Evolutionary conservation across 2,329 filamentous ascomycete genomes (phyloP).

Genomic region (Colletotrichum camelliae): DNA sequence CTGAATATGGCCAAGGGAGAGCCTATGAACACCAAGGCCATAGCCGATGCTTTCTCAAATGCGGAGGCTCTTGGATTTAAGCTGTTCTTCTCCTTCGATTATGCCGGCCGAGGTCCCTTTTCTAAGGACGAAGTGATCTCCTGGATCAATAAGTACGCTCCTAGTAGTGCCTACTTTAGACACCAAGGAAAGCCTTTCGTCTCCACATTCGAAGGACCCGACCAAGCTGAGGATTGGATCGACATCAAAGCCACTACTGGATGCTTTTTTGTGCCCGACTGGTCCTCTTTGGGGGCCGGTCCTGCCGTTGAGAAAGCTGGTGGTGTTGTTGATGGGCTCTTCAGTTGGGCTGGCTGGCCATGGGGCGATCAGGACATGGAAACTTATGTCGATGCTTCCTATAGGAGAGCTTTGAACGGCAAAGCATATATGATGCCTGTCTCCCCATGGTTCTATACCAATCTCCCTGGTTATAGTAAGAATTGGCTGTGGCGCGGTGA

Average conservation of each 20-base stretch:
- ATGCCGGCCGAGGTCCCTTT: neutral
- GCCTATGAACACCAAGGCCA: slow-evolving; percentile 19
- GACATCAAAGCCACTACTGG: slow-evolving; percentile 41
- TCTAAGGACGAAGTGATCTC: neutral
- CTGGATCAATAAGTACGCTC: neutral
- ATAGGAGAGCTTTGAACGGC: neutral
- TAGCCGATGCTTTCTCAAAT: neutral
- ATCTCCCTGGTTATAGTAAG: slow-evolving; percentile 59
- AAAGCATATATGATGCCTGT: slow-evolving; percentile 55
- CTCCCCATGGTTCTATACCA: slow-evolving; percentile 65
- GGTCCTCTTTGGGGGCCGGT: slow-evolving; percentile 39
- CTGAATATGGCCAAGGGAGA: too few relatives aligned
- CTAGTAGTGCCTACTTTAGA: slow-evolving; percentile 18
- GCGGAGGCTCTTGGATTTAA: neutral
- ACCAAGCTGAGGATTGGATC: slow-evolving; percentile 45
- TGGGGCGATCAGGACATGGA: slow-evolving; percentile 24
- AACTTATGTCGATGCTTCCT: slow-evolving; percentile 23
- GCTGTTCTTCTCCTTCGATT: slow-evolving; percentile 10
- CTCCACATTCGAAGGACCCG: slow-evolving; percentile 48
- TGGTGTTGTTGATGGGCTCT: slow-evolving; percentile 35
- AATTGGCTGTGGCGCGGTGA: slow-evolving; percentile 69
- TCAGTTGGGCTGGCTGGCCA: slow-evolving; percentile 42
- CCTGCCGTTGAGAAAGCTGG: slow-evolving; percentile 12
- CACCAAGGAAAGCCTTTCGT: slow-evolving; percentile 36
- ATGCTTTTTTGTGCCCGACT: slow-evolving; percentile 51